Evolutionary conservation across 2,329 filamentous ascomycete genomes (phyloP).

Genomic region (Anisogramma anomala): DNA sequence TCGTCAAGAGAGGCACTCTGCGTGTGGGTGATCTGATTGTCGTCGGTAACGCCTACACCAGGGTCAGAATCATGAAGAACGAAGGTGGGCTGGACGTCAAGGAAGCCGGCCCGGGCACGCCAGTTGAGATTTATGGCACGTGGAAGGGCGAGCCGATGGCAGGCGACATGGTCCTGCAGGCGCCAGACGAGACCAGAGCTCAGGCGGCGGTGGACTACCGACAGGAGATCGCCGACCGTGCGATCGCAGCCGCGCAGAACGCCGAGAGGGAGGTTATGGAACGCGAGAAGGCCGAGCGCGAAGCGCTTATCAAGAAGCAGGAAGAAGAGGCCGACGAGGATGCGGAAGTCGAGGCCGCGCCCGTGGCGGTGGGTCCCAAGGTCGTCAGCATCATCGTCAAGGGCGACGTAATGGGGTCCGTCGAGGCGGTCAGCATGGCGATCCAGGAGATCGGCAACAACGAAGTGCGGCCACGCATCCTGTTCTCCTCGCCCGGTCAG

Average conservation of each 20-base stretch:
- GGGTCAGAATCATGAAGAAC: constrained; percentile 72
- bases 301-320: constrained; percentile 26
- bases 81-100: constrained; percentile 64
- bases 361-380: constrained; percentile 29
- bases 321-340: constrained; percentile 25
- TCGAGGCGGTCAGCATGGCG: constrained; percentile 74
- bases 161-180: constrained; percentile 79
- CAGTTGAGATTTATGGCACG: constrained; percentile 76
- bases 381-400: constrained; percentile 77
- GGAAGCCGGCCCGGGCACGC: constrained; percentile 74
- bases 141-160: constrained; percentile 77
- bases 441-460: constrained; percentile 71
- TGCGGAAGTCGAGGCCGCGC: constrained; percentile 25
- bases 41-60: constrained; percentile 78
- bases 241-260: constrained; percentile 69
- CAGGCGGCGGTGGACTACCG: constrained; percentile 70
- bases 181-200: constrained; percentile 64
- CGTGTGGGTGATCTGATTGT: constrained; percentile 71
- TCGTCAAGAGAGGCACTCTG: constrained; percentile 80
- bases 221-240: constrained; percentile 56
- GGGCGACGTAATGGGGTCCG: constrained; percentile 85
- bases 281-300: constrained; percentile 40
- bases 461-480: constrained; percentile 65
- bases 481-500: constrained; percentile 66
- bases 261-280: constrained; percentile 57